Conservation (phyloP, 345 rosid species). For the Camelina sativa region DNA sequence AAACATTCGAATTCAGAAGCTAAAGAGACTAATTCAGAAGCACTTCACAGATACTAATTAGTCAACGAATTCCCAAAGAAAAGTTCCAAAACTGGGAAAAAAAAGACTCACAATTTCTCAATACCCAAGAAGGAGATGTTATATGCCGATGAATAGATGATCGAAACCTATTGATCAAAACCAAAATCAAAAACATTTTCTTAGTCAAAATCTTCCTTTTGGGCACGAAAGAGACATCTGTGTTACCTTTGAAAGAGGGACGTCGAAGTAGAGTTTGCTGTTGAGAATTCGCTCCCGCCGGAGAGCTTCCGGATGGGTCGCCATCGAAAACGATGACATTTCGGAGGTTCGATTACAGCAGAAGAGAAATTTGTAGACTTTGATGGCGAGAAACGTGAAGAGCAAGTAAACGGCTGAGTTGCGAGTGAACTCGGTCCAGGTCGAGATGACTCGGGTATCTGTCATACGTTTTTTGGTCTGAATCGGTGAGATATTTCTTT, state of each 20-base stretch:
- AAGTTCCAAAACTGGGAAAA: background rate
- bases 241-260: constrained; percentile 60
- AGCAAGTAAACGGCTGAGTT: constrained; percentile 42
- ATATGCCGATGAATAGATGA: constrained; percentile 74
- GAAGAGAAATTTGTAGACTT: constrained; percentile 38
- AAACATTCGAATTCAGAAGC: background rate
- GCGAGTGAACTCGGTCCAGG: constrained; percentile 50
- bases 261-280: constrained; percentile 77
- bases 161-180: constrained; percentile 65
- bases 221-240: too few species aligned
- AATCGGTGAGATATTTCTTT: constrained; percentile 20
- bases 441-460: constrained; percentile 30
- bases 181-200: background rate
- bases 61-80: constrained; percentile 2
- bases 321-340: constrained; percentile 43
- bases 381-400: constrained; percentile 42
- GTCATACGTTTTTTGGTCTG: background rate
- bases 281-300: constrained; percentile 65
- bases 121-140: constrained; percentile 84
- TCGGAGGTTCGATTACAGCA: constrained; percentile 36
- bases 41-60: background rate
- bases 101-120: constrained; percentile 74
- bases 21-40: too few species aligned
- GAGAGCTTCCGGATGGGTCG: constrained; percentile 52
- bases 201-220: too few species aligned